These are phyloP conservation scores for Scedosporium dehoogii DNA, from an alignment of 2,329 filamentous ascomycete species.

Conservation along the genomic window DNA sequence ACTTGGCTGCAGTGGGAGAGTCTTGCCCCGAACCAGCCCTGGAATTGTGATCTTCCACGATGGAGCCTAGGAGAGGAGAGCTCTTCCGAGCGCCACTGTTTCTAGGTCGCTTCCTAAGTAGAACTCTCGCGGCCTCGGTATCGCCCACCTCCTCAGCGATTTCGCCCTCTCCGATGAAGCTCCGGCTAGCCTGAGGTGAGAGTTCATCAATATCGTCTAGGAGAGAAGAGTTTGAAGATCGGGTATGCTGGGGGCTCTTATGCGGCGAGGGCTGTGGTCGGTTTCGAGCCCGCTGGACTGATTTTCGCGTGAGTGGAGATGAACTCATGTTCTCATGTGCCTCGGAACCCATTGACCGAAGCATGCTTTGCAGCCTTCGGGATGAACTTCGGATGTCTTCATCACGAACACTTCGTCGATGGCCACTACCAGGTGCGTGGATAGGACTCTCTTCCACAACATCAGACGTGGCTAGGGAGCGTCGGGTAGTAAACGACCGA, in stretches of 20 bases:
- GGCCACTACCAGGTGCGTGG: slow-evolving; percentile 46
- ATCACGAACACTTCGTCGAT: slow-evolving; percentile 22
- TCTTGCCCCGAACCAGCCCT: slow-evolving; percentile 5
- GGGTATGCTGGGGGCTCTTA: slow-evolving; percentile 11
- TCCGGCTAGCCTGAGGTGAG: slow-evolving; percentile 18
- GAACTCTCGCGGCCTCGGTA: slow-evolving; percentile 21
- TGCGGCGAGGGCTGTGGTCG: slow-evolving; percentile 17
- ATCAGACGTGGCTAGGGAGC: slow-evolving; percentile 4
- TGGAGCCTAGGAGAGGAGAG: background rate
- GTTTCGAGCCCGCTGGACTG: slow-evolving; percentile 22
- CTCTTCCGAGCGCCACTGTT: background rate
- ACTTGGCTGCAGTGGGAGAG: background rate
- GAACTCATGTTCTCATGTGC: slow-evolving; percentile 14
- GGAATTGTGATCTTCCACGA: background rate
- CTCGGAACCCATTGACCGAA: background rate
- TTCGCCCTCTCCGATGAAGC: slow-evolving; percentile 10
- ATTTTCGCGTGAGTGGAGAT: slow-evolving; percentile 35
- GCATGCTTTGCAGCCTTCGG: background rate
- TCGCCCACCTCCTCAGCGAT: slow-evolving; percentile 21
- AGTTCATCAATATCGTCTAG: slow-evolving; percentile 20
- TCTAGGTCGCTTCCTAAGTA: slow-evolving; percentile 20
- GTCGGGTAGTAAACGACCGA: background rate
- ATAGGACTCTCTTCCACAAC: slow-evolving; percentile 38
- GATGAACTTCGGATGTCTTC: background rate
- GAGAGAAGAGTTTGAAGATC: slow-evolving; percentile 5